phyloP scores from a whole-genome alignment of 2,329 filamentous ascomycete species.

The Aureobasidium leucospermi region DNA sequence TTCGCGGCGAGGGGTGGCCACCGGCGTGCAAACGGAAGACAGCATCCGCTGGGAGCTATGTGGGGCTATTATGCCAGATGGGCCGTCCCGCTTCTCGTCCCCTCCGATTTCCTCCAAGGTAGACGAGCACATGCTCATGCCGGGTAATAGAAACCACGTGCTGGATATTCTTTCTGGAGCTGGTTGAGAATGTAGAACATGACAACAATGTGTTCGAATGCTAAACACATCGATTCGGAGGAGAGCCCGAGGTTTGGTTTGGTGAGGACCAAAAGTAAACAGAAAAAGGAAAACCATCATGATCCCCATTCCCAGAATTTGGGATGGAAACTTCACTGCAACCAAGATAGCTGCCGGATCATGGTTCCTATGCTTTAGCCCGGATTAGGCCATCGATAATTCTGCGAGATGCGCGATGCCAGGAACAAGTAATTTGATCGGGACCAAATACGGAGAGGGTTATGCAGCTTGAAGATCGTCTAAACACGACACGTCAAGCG shows the following conservation, averaged over 20 bases:
- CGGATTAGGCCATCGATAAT: conserved; percentile 7
- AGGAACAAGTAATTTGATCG: conserved; percentile 15
- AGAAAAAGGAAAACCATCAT: conserved; percentile 3
- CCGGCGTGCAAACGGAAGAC: conserved; percentile 9
- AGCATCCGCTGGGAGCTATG: conserved; percentile 10
- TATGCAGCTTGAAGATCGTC: conserved; percentile 13
- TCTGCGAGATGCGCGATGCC: conserved; percentile 13
- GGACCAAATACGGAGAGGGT: conserved; percentile 4
- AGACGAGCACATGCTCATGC: neutral
- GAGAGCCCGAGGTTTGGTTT: neutral
- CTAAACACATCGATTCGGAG: neutral
- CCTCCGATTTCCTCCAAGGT: conserved; percentile 1
- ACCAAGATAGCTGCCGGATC: conserved; percentile 11
- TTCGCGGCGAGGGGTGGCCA: conserved; percentile 8
- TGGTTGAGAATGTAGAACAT: neutral
- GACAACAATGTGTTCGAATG: neutral
- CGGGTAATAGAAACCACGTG: neutral
- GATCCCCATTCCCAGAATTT: conserved; percentile 1
- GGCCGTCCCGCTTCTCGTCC: conserved; percentile 9
- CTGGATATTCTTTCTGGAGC: neutral
- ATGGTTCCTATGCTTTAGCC: conserved; percentile 5
- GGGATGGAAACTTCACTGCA: conserved; percentile 8
- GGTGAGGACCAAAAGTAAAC: neutral
- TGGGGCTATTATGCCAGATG: conserved; percentile 8
- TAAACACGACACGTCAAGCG: conserved; percentile 9